Percentiles rank a stretch among this genome's conserved stretches.
phyloP scores from a whole-genome alignment of 176 grass and related monocot genomes.

The Musa troglodytarum region DNA sequence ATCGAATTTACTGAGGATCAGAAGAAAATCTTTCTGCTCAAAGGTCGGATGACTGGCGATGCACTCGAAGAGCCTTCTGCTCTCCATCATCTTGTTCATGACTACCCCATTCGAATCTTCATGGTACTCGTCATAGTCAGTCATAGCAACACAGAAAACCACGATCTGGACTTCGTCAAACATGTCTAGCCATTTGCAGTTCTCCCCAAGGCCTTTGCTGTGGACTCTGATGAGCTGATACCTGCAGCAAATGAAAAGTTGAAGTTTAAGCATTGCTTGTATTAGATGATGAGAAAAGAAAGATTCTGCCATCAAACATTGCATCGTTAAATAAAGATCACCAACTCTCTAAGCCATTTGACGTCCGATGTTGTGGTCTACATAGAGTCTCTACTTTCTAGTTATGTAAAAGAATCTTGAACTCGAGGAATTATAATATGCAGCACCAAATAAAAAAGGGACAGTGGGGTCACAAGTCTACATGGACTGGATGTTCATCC shows the following conservation, averaged over 20 bases:
- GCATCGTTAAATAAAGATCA: background rate
- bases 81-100: slow-evolving; percentile 84
- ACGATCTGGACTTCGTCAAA: slow-evolving; percentile 75
- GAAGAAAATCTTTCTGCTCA: slow-evolving; percentile 47
- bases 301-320: background rate
- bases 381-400: too few species aligned
- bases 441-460: too few species aligned
- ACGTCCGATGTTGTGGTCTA: too few species aligned
- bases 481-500: background rate
- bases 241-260: slow-evolving; percentile 23
- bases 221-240: slow-evolving; percentile 82
- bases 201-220: slow-evolving; percentile 49
- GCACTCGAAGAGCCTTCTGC: slow-evolving; percentile 64
- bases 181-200: slow-evolving; percentile 85
- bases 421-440: too few species aligned
- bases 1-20: slow-evolving; percentile 84
- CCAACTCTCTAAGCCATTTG: background rate
- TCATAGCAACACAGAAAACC: slow-evolving; percentile 65
- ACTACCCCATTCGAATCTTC: slow-evolving; percentile 38
- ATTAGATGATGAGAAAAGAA: background rate
- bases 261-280: background rate
- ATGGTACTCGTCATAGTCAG: slow-evolving; percentile 61
- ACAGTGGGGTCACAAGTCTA: background rate
- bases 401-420: too few species aligned
- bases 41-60: slow-evolving; percentile 49